These are phyloP conservation scores for Crassisporium funariophilum DNA, from an alignment of 768 basidiomycete species.

Conservation along the genomic window DNA sequence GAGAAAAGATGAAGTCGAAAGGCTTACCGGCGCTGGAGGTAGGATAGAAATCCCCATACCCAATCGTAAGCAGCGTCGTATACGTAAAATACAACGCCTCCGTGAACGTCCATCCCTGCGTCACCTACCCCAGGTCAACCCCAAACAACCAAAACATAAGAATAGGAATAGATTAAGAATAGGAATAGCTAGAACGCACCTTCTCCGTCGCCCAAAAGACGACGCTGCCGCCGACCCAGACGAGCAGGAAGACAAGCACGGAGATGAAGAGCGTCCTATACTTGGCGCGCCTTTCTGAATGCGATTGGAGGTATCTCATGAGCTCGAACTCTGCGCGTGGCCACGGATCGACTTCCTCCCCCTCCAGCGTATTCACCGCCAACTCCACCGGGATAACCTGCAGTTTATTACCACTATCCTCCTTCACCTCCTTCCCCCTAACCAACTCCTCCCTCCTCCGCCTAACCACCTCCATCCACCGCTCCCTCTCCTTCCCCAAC, in stretches of 20 bases:
- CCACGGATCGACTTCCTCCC: constrained; percentile 26
- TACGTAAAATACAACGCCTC: constrained; percentile 42
- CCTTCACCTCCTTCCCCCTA: background rate
- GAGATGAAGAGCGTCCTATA: constrained; percentile 30
- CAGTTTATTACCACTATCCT: no score
- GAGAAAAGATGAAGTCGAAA: constrained; percentile 44
- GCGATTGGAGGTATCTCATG: constrained; percentile 35
- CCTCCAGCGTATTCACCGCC: constrained; percentile 20
- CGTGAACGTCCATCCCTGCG: constrained; percentile 38
- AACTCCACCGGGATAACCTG: no score
- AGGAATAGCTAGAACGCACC: background rate
- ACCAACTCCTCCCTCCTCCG: constrained; percentile 1
- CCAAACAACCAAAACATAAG: background rate
- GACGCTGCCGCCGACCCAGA: constrained; percentile 24
- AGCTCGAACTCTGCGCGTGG: constrained; percentile 38
- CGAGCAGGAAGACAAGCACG: constrained; percentile 25
- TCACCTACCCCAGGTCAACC: constrained; percentile 12
- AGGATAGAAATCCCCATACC: constrained; percentile 43
- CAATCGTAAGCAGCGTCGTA: constrained; percentile 41
- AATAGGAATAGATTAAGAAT: background rate
- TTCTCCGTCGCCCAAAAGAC: background rate
- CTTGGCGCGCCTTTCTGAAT: constrained; percentile 21
- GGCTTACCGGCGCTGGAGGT: constrained; percentile 37
- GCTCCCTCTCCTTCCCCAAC: constrained; percentile 34
- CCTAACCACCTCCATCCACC: constrained; percentile 20